phyloP scores from a whole-genome alignment of 2,329 filamentous ascomycete genomes.

The Madurella mycetomatis region DNA sequence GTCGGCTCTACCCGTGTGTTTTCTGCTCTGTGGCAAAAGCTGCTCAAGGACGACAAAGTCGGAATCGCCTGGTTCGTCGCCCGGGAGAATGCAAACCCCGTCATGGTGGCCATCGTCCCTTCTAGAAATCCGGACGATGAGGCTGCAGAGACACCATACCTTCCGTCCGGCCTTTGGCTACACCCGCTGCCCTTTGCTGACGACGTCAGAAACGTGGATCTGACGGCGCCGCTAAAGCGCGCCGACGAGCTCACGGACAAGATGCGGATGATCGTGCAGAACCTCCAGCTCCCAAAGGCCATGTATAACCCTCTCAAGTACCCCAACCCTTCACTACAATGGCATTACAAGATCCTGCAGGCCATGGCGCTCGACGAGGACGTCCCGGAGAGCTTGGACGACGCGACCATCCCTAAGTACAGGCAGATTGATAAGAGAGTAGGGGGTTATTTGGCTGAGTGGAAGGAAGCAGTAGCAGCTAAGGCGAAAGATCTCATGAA shows the following conservation, averaged over 20 bases:
- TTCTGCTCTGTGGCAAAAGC: constrained; percentile 81
- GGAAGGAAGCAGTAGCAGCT: constrained; percentile 64
- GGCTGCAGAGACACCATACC: constrained; percentile 59
- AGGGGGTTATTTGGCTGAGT: constrained; percentile 72
- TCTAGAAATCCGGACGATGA: constrained; percentile 64
- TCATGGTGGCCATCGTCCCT: constrained; percentile 76
- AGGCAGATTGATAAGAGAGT: constrained; percentile 86
- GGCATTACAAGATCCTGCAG: constrained; percentile 95
- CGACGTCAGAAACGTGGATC: constrained; percentile 73
- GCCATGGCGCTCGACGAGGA: constrained; percentile 89
- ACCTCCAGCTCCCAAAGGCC: constrained; percentile 81
- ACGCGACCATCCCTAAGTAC: constrained; percentile 79
- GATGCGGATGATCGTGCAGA: constrained; percentile 79
- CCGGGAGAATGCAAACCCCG: constrained; percentile 72
- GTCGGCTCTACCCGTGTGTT: constrained; percentile 92
- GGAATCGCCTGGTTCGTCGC: constrained; percentile 87
- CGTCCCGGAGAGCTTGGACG: constrained; percentile 65
- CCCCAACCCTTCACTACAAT: constrained; percentile 88
- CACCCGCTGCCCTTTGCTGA: constrained; percentile 85
- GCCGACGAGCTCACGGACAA: constrained; percentile 70
- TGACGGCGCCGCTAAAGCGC: constrained; percentile 45
- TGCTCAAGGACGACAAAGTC: constrained; percentile 73
- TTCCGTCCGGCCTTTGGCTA: constrained; percentile 84
- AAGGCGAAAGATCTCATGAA: constrained; percentile 40
- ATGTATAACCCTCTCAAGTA: constrained; percentile 82